Evolutionary conservation across 2,329 filamentous ascomycete species (phyloP), one percentile per base, ranked within the genome.

Genomic region (Phoma herbarum): DNA sequence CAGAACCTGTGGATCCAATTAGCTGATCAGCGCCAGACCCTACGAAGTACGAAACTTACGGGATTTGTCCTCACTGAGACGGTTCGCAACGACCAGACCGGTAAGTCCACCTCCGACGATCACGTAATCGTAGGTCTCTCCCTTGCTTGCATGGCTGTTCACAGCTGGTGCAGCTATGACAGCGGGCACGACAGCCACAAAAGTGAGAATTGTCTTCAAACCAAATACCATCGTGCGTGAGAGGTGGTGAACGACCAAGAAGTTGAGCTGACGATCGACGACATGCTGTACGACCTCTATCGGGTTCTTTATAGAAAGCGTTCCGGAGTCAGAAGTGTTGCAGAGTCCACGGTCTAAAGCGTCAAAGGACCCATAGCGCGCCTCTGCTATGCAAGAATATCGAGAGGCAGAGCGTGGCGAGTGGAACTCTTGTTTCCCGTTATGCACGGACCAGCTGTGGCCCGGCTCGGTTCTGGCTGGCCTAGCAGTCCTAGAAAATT

Each of bases 41-140:
- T n/a, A n/a, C 35, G 23, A 8, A 43, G 12, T 14, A 11, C 23
- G 16, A 20, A 42, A 44, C 59, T 49, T 56, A 59, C 57, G 60
- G 18, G 33, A 53, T 14, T 37, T 52, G 25, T 68, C 56, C 49
- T 69, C 62, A 31, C 61, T 61, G 8, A 72, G 45, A 16, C 69
- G 52, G 14, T 68, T 62, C 14, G 68, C 68, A 33, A 71, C 57
- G 1, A 63, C 60, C 4, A 69, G 44, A 10, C 68, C 68, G 5
- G 61, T 59, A 16, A 62, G 60, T 5, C 68, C 68, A 23, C 64
- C 70, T 16, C 69, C 69, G 16, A 70, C 56, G 39, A 72, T 62
- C 12, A 73, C 52, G 50, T 67, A 72, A 31, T 72, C 69, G 43
- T 66, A 68, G 14, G 57, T 61, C 18, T 46, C 31, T 2, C 29